A percentile compares a stretch with the other conserved stretches of the same genome.
Conservation (phyloP, 805 yeast genomes). For the Starmerella khaoyaiensis region DNA sequence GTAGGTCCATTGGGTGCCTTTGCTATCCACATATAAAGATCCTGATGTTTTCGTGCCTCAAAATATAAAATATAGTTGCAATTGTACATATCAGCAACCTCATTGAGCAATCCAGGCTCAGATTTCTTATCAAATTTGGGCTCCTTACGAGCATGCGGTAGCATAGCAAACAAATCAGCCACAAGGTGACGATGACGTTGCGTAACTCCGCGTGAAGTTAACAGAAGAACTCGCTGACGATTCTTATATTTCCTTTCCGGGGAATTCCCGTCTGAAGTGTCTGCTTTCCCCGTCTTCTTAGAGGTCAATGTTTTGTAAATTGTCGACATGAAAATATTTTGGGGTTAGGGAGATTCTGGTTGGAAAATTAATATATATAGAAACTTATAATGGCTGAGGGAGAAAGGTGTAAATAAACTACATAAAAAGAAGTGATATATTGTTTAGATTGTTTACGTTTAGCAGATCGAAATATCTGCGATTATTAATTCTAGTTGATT, state of each 20-base stretch:
- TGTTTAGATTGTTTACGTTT: no score
- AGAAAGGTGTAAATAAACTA: no score
- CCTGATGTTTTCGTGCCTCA: constrained; percentile 93
- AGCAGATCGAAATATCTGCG: no score
- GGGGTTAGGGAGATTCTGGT: no score
- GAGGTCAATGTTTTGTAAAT: constrained; percentile 54
- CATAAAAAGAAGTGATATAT: no score
- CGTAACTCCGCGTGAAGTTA: constrained; percentile 90
- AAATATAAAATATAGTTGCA: constrained; percentile 90
- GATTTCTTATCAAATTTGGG: constrained; percentile 91
- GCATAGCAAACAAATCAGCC: constrained; percentile 57
- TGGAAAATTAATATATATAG: no score
- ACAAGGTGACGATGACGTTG: constrained; percentile 90
- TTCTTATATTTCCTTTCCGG: constrained; percentile 43
- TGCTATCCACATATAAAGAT: constrained; percentile 84
- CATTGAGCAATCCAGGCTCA: constrained; percentile 76
- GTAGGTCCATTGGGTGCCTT: constrained; percentile 99
- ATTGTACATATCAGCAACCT: constrained; percentile 91
- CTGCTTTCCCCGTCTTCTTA: constrained; percentile 14
- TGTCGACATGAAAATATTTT: no score
- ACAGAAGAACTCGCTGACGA: constrained; percentile 75
- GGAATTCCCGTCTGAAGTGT: not conserved
- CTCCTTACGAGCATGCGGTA: constrained; percentile 94
- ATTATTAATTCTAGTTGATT: no score
- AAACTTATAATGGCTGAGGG: no score